A percentile compares a stretch with the other conserved stretches of the same genome.
Conservation (phyloP, 2,329 filamentous ascomycete species). For the Rhynchosporium agropyri region DNA sequence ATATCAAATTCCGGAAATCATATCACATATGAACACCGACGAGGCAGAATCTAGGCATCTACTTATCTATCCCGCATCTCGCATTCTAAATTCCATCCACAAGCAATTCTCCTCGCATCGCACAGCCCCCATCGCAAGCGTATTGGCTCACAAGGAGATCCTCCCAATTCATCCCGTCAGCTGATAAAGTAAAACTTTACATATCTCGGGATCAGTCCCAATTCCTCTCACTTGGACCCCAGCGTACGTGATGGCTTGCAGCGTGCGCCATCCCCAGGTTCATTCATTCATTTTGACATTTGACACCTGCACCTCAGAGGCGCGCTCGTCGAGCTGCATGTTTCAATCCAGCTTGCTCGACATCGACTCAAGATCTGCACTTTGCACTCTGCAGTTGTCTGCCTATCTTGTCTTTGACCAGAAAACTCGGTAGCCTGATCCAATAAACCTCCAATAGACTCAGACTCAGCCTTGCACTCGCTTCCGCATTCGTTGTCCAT, state of each 20-base stretch:
- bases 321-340: neutral
- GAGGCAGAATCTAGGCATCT: neutral
- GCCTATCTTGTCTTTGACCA: too few relatives aligned
- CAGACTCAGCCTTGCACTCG: neutral
- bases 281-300: neutral
- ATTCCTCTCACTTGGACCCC: neutral
- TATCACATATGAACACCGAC: neutral
- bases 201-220: neutral
- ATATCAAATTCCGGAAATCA: too few relatives aligned
- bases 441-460: neutral
- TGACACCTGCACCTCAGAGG: neutral
- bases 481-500: constrained; percentile 4
- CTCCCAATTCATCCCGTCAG: neutral
- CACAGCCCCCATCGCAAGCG: neutral
- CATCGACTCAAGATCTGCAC: constrained; percentile 11
- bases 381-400: neutral
- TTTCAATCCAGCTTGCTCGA: neutral
- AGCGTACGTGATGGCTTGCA: neutral
- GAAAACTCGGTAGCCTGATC: neutral
- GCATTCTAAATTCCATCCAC: neutral
- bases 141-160: neutral
- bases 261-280: neutral
- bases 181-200: neutral
- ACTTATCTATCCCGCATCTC: constrained; percentile 4
- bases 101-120: neutral